These are phyloP conservation scores for Dothistroma septosporum DNA, from an alignment of 2,329 filamentous ascomycete genomes.

Conservation along the genomic window DNA sequence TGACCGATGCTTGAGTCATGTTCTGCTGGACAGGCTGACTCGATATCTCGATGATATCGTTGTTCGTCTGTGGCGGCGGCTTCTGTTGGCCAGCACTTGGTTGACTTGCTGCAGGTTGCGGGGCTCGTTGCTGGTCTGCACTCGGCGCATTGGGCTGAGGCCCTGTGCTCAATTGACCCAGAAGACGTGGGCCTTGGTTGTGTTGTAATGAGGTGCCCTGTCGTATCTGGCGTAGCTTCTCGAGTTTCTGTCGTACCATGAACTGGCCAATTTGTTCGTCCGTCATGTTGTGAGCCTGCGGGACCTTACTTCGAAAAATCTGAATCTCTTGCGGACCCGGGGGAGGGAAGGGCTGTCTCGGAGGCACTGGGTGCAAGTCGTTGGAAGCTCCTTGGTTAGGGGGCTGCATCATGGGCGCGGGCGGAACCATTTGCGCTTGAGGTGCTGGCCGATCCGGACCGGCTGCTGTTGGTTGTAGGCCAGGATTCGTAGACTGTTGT, in stretches of 20 bases:
- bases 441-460: slow-evolving; percentile 29
- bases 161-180: slow-evolving; percentile 5
- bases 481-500: slow-evolving; percentile 23
- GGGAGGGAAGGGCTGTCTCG: slow-evolving; percentile 19
- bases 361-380: slow-evolving; percentile 7
- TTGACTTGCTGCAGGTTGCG: slow-evolving; percentile 23
- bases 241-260: slow-evolving; percentile 22
- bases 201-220: slow-evolving; percentile 36
- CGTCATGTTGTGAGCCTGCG: slow-evolving; percentile 33
- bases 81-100: slow-evolving; percentile 23
- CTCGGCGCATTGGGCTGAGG: slow-evolving; percentile 8
- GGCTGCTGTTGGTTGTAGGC: slow-evolving; percentile 10
- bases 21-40: slow-evolving; percentile 23
- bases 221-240: slow-evolving; percentile 19
- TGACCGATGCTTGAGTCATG: slow-evolving; percentile 32
- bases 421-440: slow-evolving; percentile 40
- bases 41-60: slow-evolving; percentile 41
- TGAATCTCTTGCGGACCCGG: slow-evolving; percentile 42
- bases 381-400: slow-evolving; percentile 8
- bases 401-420: slow-evolving; percentile 19
- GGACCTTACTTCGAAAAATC: slow-evolving; percentile 35
- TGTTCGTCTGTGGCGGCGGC: slow-evolving; percentile 31
- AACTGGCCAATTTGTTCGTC: slow-evolving; percentile 44
- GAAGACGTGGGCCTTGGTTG: slow-evolving; percentile 34
- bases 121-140: slow-evolving; percentile 14